phyloP scores from a whole-genome alignment of 176 grass and related monocot genomes.

The Aegilops bicornis region DNA sequence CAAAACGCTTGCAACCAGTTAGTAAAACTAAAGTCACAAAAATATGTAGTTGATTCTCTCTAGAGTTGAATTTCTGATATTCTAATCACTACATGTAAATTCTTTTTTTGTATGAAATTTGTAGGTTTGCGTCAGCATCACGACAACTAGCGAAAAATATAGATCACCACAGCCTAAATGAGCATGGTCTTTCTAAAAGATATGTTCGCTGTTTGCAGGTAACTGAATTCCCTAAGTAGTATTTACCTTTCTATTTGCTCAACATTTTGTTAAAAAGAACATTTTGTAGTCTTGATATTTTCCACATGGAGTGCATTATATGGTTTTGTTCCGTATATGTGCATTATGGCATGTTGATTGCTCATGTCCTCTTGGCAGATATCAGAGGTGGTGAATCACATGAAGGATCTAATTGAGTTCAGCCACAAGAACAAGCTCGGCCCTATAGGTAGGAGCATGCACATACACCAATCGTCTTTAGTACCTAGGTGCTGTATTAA shows the following conservation, averaged over 20 bases:
- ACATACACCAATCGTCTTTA: neutral
- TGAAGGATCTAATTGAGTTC: slow-evolving; percentile 98
- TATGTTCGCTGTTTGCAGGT: slow-evolving; percentile 96
- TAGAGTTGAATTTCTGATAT: neutral
- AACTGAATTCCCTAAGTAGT: neutral
- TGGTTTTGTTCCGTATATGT: neutral
- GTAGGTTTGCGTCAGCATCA: slow-evolving; percentile 81
- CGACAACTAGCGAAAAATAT: slow-evolving; percentile 85
- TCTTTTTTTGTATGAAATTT: slow-evolving; percentile 8
- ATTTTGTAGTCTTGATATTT: neutral
- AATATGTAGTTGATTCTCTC: neutral
- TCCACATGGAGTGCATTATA: neutral
- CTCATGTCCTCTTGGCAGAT: slow-evolving; percentile 49
- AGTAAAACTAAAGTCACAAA: slow-evolving; percentile 31
- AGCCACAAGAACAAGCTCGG: slow-evolving; percentile 80
- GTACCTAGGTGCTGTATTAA: neutral
- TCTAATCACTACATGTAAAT: neutral
- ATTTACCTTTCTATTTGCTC: neutral
- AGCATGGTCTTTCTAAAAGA: slow-evolving; percentile 98
- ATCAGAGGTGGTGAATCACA: slow-evolving; percentile 98
- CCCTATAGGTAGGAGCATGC: slow-evolving; percentile 66
- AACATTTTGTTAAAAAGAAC: neutral
- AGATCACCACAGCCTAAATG: slow-evolving; percentile 80
- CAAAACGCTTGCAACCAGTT: slow-evolving; percentile 85
- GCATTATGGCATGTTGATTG: slow-evolving; percentile 11